Evolutionary conservation across 306 rosid genomes (phyloP).

Genomic region (Pueraria montana): DNA sequence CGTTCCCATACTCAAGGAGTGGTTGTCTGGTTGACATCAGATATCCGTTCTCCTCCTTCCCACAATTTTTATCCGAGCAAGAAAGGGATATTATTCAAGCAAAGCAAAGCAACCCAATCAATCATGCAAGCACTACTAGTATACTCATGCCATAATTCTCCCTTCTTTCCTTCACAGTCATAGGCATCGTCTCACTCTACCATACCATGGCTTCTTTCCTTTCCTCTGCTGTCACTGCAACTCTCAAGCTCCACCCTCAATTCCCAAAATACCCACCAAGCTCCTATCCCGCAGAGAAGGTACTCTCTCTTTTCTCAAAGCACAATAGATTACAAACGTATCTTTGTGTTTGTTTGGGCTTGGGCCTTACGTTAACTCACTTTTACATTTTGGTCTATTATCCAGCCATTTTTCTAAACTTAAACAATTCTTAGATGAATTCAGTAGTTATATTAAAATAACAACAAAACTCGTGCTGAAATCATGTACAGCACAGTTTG

Average conservation of each 20-base stretch:
- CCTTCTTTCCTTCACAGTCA: constrained; percentile 38
- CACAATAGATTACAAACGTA: background rate
- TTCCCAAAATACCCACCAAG: constrained; percentile 62
- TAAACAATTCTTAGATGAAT: background rate
- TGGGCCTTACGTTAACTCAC: background rate
- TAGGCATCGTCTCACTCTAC: background rate
- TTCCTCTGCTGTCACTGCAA: constrained; percentile 64
- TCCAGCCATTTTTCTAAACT: background rate
- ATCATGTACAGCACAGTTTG: background rate
- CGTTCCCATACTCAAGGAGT: background rate
- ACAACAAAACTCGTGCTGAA: background rate
- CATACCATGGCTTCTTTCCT: constrained; percentile 73
- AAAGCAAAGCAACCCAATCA: constrained; percentile 26
- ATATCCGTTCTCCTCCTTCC: constrained; percentile 45
- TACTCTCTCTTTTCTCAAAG: constrained; percentile 30
- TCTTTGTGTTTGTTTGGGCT: background rate
- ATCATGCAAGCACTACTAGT: background rate
- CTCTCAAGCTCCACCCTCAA: constrained; percentile 71
- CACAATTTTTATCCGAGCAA: constrained; percentile 48
- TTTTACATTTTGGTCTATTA: background rate
- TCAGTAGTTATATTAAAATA: background rate
- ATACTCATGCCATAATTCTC: constrained; percentile 28
- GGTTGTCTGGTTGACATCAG: constrained; percentile 43
- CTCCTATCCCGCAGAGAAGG: constrained; percentile 63
- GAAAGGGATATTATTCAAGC: constrained; percentile 18